Base-by-base conservation (phyloP, 805 yeast species). In the Lipomyces yamadae region DNA sequence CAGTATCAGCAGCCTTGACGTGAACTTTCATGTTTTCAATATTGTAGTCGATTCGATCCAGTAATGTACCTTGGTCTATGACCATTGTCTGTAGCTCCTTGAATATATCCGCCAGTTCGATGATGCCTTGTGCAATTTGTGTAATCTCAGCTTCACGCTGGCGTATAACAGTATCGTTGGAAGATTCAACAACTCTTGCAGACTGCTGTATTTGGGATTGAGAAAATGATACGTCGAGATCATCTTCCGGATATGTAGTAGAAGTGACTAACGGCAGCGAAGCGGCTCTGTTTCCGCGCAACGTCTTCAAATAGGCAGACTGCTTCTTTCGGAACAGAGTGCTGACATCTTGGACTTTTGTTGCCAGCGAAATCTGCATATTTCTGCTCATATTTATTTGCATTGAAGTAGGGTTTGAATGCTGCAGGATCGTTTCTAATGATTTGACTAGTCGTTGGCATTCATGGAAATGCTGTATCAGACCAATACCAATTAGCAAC, bases 1-100 rank as follows among this genome's bases (percentile, higher is more conserved):
- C 95, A 68, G 86, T 85, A 67, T 90, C 91, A 0, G 98, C 95
- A 50, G 82, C 83, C 73, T 88, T 86, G 66, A 94, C 84, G 70
- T 92, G 89, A 45, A 85, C 85, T 1, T 86, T 88, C n/a, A 97
- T 89, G 67, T 87, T 87, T 68, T 89, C 89, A 66, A 95, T 79
- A 75, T 95, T 95, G 77, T 94, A 95, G 78, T 94, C 99, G 64
- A 95, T 94, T 72, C 98, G 81, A 78, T 95, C 99, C 67, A 95
- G 82, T 56, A 95, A 84, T 0, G 97, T 91, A 0, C 99, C 99
- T 78, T 95, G 99, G 74, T 95, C 98, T 64, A 95, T 89, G 55
- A 95, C 91, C 83, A 95, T 82, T 50, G 87, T 86, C 74, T 96
- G 98, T 85, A 95, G 85, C 74, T 95, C 98, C 76, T 90, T 89